Conservation (phyloP, 495 filamentous ascomycete genomes). For the Xylaria castorea region DNA sequence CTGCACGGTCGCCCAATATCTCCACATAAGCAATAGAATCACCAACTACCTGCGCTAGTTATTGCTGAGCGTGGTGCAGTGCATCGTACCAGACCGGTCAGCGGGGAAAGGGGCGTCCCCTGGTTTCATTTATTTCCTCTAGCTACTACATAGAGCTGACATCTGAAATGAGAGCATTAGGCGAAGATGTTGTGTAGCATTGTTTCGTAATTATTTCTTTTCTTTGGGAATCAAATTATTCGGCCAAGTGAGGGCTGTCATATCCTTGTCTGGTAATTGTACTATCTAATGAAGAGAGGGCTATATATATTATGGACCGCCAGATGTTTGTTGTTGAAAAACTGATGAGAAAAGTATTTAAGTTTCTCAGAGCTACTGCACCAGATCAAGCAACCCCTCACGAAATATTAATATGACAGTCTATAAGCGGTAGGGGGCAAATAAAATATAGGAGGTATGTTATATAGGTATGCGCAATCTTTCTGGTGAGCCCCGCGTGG, state of each 20-base stretch:
- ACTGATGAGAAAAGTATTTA: neutral
- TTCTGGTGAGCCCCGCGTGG: constrained; percentile 4
- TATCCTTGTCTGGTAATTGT: neutral
- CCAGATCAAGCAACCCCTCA: neutral
- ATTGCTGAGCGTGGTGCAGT: neutral
- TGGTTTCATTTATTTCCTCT: constrained; percentile 1
- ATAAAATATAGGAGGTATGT: neutral
- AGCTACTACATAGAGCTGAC: neutral
- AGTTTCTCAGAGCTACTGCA: neutral
- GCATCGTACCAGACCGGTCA: neutral
- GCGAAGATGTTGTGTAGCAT: neutral
- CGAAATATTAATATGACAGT: neutral
- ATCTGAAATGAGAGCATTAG: constrained; percentile 3
- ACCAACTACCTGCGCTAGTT: neutral
- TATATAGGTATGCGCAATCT: neutral
- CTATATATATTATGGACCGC: no score
- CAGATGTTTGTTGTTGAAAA: neutral
- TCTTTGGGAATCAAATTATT: neutral
- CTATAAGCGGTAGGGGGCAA: neutral
- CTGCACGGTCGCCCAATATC: constrained; percentile 15
- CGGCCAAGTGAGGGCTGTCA: neutral
- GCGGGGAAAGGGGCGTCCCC: constrained; percentile 6
- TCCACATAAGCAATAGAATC: constrained; percentile 12
- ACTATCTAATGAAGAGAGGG: neutral
- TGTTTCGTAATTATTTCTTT: constrained; percentile 7